These are phyloP conservation scores for Kalmusia sp. DNA, from an alignment of 2,329 filamentous ascomycete genomes.

Conservation along the genomic window DNA sequence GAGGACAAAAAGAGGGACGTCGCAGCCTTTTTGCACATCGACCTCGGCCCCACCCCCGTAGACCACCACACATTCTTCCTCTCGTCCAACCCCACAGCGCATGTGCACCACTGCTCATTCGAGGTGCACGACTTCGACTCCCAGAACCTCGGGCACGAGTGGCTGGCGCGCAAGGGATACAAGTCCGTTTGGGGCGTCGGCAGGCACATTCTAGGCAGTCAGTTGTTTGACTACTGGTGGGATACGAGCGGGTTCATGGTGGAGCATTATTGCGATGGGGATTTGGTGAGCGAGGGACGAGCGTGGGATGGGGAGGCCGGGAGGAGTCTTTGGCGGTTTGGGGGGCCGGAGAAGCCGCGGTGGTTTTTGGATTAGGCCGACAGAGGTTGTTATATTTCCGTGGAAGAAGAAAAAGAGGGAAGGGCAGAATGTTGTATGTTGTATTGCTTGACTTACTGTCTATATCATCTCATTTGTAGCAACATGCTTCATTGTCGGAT, in stretches of 20 bases:
- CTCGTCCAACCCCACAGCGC: slow-evolving; percentile 45
- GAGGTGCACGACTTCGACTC: slow-evolving; percentile 75
- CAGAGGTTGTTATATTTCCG: too few relatives aligned
- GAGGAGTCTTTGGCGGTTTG: slow-evolving; percentile 51
- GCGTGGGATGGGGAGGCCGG: slow-evolving; percentile 53
- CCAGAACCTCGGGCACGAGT: slow-evolving; percentile 74
- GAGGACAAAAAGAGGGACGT: slow-evolving; percentile 42
- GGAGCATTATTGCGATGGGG: slow-evolving; percentile 75
- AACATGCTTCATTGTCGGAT: too few relatives aligned
- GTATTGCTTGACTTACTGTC: too few relatives aligned
- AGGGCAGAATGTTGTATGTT: too few relatives aligned
- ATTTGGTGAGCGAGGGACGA: slow-evolving; percentile 66
- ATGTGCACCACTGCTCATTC: slow-evolving; percentile 73
- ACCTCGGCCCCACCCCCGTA: slow-evolving; percentile 56
- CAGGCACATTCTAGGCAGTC: slow-evolving; percentile 71
- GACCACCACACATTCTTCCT: slow-evolving; percentile 67
- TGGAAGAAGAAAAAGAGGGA: too few relatives aligned
- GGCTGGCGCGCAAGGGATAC: slow-evolving; percentile 68
- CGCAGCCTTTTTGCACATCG: slow-evolving; percentile 62
- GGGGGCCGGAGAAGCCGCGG: slow-evolving; percentile 50
- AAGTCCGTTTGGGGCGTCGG: slow-evolving; percentile 74
- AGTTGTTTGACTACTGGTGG: slow-evolving; percentile 78
- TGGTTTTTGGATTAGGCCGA: slow-evolving; percentile 48
- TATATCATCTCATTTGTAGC: too few relatives aligned
- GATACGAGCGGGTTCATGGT: slow-evolving; percentile 69